phyloP scores from a whole-genome alignment of 192 early-diverging fungal genomes.

The Spinellus fusiger region DNA sequence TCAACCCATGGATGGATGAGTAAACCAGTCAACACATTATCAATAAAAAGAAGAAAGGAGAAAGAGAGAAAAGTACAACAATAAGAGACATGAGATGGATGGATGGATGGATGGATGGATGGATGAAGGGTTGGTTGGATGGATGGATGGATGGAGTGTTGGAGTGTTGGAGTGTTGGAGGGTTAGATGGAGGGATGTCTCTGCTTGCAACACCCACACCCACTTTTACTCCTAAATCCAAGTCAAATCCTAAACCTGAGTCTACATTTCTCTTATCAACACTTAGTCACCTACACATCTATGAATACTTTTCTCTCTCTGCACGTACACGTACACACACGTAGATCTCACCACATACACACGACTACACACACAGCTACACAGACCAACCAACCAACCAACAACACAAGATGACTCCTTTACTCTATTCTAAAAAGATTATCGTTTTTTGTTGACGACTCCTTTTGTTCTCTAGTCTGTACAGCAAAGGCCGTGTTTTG shows the following conservation, averaged over 20 bases:
- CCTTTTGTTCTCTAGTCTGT: slow-evolving; percentile 65
- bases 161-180: no score
- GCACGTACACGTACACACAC: neutral
- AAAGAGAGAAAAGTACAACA: no score
- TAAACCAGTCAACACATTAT: no score
- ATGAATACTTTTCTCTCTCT: no score
- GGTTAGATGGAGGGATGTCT: no score
- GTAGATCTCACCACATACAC: neutral
- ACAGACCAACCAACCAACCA: neutral
- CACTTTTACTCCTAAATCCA: no score
- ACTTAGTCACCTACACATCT: no score
- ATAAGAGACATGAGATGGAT: neutral
- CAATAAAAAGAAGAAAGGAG: no score
- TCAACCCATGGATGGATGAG: no score
- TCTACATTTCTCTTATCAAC: no score
- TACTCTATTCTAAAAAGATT: neutral
- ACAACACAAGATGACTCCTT: neutral
- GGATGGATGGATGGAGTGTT: neutral
- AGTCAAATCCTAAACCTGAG: no score
- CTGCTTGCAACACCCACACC: no score
- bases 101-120: neutral
- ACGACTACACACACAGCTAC: neutral
- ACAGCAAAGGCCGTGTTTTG: slow-evolving; percentile 95
- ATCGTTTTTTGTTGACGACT: neutral
- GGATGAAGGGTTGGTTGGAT: neutral